A percentile compares a stretch with the other conserved stretches of the same genome.
Evolutionary conservation across 305 asterid genomes (phyloP).

Genomic region (Fraxinus paxiana): DNA sequence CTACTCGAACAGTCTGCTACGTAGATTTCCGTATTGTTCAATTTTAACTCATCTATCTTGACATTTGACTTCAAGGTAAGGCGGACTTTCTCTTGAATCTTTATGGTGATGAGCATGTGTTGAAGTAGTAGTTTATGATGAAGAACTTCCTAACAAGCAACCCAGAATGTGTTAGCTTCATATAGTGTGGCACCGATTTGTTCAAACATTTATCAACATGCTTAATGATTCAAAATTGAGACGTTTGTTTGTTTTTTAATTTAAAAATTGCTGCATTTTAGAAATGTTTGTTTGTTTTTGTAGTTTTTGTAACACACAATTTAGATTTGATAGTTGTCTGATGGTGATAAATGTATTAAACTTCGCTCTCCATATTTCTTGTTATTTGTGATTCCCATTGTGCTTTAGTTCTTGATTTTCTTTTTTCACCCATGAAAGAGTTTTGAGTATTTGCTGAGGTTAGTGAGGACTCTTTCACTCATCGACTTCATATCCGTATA

Average conservation of each 20-base stretch:
- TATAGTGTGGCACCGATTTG: background rate
- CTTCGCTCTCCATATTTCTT: background rate
- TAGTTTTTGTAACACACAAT: background rate
- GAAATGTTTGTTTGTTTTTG: background rate
- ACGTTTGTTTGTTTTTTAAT: background rate
- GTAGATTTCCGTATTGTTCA: no score
- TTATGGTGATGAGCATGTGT: background rate
- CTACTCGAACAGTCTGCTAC: no score
- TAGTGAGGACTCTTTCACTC: constrained; percentile 7
- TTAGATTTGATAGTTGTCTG: background rate
- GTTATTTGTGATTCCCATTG: background rate
- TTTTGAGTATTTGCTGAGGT: background rate
- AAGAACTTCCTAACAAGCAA: background rate
- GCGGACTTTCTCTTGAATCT: background rate
- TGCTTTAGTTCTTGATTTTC: background rate
- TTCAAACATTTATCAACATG: no score
- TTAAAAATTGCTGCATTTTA: background rate
- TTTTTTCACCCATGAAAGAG: background rate
- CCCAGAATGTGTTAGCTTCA: background rate
- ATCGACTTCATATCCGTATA: background rate
- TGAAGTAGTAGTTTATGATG: background rate
- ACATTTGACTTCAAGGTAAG: no score
- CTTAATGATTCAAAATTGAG: background rate
- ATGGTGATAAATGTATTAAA: background rate
- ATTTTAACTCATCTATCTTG: no score